phyloP scores from a whole-genome alignment of 2,329 filamentous ascomycete species.

The Trichoderma arundinaceum region DNA sequence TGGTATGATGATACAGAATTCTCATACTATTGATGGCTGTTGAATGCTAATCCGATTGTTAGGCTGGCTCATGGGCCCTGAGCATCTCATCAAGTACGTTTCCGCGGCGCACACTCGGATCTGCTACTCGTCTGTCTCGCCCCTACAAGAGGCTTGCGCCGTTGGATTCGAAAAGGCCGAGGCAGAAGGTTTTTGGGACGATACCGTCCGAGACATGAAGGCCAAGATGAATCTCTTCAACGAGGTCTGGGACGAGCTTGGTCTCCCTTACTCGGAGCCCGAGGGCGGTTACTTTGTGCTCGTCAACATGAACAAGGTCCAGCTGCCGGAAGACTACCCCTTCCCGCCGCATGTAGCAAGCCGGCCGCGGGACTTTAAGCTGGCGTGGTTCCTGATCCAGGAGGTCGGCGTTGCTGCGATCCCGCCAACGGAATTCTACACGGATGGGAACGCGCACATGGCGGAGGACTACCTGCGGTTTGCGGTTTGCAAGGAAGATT shows the following conservation, averaged over 20 bases:
- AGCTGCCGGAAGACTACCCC: slow-evolving; percentile 79
- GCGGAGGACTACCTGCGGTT: slow-evolving; percentile 94
- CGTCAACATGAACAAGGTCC: slow-evolving; percentile 88
- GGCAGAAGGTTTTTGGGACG: slow-evolving; percentile 82
- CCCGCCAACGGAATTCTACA: slow-evolving; percentile 97
- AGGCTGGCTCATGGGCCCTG: slow-evolving; percentile 89
- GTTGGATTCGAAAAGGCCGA: slow-evolving; percentile 94
- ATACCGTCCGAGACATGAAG: slow-evolving; percentile 85
- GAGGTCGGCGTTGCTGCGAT: slow-evolving; percentile 96
- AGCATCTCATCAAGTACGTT: slow-evolving; percentile 88
- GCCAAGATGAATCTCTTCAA: slow-evolving; percentile 88
- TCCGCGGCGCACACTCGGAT: slow-evolving; percentile 93
- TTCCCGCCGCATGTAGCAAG: slow-evolving; percentile 89
- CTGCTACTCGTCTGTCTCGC: slow-evolving; percentile 92
- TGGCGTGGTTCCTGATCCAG: slow-evolving; percentile 95
- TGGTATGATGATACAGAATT: slow-evolving; percentile 43
- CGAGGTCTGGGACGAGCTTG: slow-evolving; percentile 75
- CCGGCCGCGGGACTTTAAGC: slow-evolving; percentile 89
- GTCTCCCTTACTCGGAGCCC: slow-evolving; percentile 83
- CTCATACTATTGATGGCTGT: not conserved
- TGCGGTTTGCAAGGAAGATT: slow-evolving; percentile 94
- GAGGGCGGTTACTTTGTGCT: slow-evolving; percentile 98
- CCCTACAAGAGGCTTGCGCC: slow-evolving; percentile 90
- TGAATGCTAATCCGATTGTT: not conserved
- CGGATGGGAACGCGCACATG: slow-evolving; percentile 78